Conservation (phyloP, 257 asterid species). For the Handroanthus guayacan region DNA sequence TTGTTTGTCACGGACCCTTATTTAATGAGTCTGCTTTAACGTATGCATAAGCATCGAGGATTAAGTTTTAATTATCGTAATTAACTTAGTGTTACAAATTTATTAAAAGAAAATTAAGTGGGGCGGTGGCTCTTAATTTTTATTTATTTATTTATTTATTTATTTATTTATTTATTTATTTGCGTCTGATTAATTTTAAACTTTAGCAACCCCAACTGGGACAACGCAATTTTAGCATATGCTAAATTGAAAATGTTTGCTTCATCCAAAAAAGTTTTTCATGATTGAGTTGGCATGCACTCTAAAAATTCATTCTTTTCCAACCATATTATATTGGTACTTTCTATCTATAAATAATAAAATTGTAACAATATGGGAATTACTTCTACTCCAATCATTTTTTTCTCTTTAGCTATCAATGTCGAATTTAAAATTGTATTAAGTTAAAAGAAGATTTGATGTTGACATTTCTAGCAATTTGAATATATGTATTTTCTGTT, state of each 20-base stretch:
- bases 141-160: background rate
- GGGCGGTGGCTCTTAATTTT: conserved; percentile 28
- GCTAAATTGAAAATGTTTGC: background rate
- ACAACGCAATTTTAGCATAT: background rate
- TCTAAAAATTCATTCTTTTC: conserved; percentile 1
- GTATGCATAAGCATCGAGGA: background rate
- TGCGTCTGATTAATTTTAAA: conserved; percentile 11
- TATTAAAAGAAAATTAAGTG: conserved; percentile 22
- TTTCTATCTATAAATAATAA: background rate
- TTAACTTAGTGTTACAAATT: background rate
- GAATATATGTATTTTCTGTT: too few species aligned
- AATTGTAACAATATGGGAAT: conserved; percentile 15
- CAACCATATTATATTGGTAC: conserved; percentile 20
- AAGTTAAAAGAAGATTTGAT: too few species aligned
- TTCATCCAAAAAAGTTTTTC: conserved; percentile 22
- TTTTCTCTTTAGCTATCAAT: background rate
- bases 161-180: background rate
- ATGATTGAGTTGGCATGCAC: conserved; percentile 40
- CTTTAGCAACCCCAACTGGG: background rate
- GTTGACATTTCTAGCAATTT: too few species aligned
- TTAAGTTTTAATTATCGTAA: conserved; percentile 1
- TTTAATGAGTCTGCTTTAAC: conserved; percentile 22
- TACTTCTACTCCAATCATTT: conserved; percentile 36
- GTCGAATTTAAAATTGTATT: too few species aligned
- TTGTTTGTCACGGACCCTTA: conserved; percentile 45